Evolutionary conservation across 257 asterid genomes (phyloP), one percentile per base, ranked within the genome.

Genomic region (Echites panduratus): DNA sequence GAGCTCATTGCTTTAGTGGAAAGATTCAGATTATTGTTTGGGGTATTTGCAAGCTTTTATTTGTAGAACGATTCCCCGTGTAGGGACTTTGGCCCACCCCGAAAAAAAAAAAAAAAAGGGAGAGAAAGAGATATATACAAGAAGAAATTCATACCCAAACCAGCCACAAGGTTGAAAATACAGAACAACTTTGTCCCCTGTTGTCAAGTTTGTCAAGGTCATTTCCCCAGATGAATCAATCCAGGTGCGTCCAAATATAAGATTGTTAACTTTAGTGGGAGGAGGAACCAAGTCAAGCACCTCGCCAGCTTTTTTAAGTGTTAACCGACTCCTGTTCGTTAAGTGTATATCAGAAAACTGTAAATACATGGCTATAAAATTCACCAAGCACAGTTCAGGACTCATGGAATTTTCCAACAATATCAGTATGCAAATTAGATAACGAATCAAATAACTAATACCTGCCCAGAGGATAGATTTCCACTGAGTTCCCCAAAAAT

Each of bases 101-200:
- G 77, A 77, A 71, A 75, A 65, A 78, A n/a, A 68, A n/a, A 27
- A 16, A 13, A 53, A 70, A 73, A 32, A 32, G 38, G 38, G 38
- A 32, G 38, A 32, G 38, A 32, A 32, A 32, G 38, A 32, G 38
- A 32, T 32, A 32, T 32, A 32, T 32, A 22, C 52, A 70, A 44
- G 41, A 63, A 61, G 47, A 59, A 48, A 59, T 58, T 48, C 94
- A 75, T 92, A 92, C 98, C 98, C 98, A 70, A 92, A 90, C 98
- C 98, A 92, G 69, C 98, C 96, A 72, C 97, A 92, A 73, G 98
- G 98, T 77, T 92, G 98, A 83, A 92, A 92, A 87, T 88, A 92
- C 59, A 92, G 91, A 59, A 90, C 89, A 61, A 86, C 98, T 86
- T 92, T 92, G 78, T 92, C 98, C 79, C 98, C 98, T 0, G 98